phyloP scores from a whole-genome alignment of 768 basidiomycete species.

The Pholiota molesta region DNA sequence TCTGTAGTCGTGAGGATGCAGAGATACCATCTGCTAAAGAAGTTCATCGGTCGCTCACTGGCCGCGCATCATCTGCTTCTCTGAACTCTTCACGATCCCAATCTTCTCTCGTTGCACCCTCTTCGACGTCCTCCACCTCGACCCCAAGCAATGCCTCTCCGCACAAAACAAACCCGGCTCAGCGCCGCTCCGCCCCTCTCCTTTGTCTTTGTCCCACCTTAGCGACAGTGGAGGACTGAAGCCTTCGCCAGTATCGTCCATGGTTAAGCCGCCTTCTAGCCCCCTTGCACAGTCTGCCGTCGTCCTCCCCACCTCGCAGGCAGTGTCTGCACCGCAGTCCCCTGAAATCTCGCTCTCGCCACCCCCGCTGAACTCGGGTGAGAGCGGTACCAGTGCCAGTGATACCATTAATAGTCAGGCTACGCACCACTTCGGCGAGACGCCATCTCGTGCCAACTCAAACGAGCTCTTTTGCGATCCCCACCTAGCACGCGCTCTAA shows the following conservation, averaged over 20 bases:
- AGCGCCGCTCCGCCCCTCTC: conserved; percentile 41
- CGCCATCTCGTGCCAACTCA: not conserved
- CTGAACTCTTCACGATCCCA: conserved; percentile 4
- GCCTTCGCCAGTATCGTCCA: conserved; percentile 9
- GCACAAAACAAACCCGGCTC: conserved; percentile 3
- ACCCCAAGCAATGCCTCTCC: conserved; percentile 9
- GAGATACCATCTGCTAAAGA: conserved; percentile 26
- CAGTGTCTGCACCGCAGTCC: not conserved
- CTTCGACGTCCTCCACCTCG: conserved; percentile 21
- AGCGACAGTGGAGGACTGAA: conserved; percentile 15
- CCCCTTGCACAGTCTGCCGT: conserved; percentile 32
- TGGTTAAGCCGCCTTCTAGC: conserved; percentile 37
- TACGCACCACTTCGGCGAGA: not conserved
- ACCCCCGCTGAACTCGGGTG: not conserved
- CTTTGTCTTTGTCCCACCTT: conserved; percentile 45
- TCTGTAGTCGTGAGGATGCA: conserved; percentile 30
- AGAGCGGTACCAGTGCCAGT: not conserved
- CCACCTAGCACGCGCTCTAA: not conserved
- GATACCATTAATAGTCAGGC: not conserved
- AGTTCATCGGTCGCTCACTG: conserved; percentile 25
- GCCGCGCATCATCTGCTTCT: conserved; percentile 2
- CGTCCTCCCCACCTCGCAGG: not conserved
- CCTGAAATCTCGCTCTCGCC: not conserved
- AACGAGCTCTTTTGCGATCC: not conserved
- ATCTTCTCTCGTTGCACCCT: conserved; percentile 13